Evolutionary conservation across 1,284 basidiomycete genomes (phyloP), one percentile per base, ranked within the genome.

Genomic region (Rhizoctonia solani): DNA sequence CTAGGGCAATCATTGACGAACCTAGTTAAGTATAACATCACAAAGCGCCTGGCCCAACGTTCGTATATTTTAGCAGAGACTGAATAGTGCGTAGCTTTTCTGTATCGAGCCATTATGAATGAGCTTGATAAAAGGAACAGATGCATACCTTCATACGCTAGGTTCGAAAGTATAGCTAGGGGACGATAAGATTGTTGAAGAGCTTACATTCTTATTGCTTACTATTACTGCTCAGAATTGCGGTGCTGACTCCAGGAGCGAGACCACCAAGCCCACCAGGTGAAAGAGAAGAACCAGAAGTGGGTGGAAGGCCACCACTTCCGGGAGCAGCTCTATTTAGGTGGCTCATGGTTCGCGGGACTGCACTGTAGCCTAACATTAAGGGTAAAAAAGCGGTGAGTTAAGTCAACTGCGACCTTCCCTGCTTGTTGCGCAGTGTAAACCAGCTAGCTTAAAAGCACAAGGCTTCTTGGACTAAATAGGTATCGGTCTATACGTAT

Each of bases 251-350:
- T 14, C 53, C 49, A 19, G 59, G 14, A 19, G 16, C 32, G 25
- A 30, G 49, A 14, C 32, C 49, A 16, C 27, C 27, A 37, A 50
- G 59, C 16, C 49, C 59, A 37, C 8, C 37, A 16, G 37, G 30
- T 49, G 53, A 65, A 42, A 65, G 59, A 65, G 59, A 27, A 41
- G 37, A 34, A 32, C 32, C 19, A 16, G 29, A 32, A 53, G 59
- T 53, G 29, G 34, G 23, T 49, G 59, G 59, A 65, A 19, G 23
- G 19, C 59, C 59, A 49, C 59, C 37, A 42, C 49, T 65, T 29
- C 49, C 47, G 11, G 19, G 19, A 65, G 39, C 47, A 65, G 11
- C 59, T 65, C 59, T 65, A 65, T 65, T 37, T 32, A 52, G 49
- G 44, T 37, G 59, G 49, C 27, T 65, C 59, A 65, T 65, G 44